Conservation (phyloP, 1,284 basidiomycete genomes). For the Sanghuangporus weigelae region DNA sequence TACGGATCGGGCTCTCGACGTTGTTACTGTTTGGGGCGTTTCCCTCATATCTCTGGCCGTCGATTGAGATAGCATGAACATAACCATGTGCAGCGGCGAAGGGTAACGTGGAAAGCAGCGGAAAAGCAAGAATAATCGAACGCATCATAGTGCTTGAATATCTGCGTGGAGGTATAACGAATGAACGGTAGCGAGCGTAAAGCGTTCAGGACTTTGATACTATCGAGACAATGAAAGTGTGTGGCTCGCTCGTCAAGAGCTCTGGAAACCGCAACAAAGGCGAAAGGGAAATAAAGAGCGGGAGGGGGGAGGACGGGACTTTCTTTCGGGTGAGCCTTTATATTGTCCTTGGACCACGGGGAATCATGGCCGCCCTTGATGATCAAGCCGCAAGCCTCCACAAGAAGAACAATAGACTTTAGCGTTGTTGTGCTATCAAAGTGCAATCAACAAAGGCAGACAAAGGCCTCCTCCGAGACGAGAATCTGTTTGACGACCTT, state of each 20-base stretch:
- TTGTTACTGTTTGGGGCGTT: conserved; percentile 37
- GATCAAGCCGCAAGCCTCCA: neutral
- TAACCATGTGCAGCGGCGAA: conserved; percentile 49
- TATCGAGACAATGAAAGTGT: conserved; percentile 1
- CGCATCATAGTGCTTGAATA: neutral
- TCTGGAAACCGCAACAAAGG: neutral
- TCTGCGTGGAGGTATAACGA: neutral
- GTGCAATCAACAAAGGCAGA: neutral
- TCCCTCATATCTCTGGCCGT: conserved; percentile 50
- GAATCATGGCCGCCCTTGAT: neutral
- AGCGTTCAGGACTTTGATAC: neutral
- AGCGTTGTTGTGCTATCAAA: neutral
- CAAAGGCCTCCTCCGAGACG: neutral
- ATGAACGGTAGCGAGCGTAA: neutral
- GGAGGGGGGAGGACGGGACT: neutral
- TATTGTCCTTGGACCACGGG: neutral
- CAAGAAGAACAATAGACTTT: neutral
- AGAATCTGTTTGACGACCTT: neutral
- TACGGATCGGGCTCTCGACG: conserved; percentile 52
- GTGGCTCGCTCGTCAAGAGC: conserved; percentile 3
- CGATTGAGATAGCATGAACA: conserved; percentile 46
- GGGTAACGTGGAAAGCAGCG: conserved; percentile 28
- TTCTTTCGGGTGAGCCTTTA: neutral
- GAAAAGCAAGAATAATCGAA: neutral
- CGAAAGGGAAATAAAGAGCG: neutral